Conservation (phyloP, 2,329 filamentous ascomycete species). For the Penicillium occitanis region DNA sequence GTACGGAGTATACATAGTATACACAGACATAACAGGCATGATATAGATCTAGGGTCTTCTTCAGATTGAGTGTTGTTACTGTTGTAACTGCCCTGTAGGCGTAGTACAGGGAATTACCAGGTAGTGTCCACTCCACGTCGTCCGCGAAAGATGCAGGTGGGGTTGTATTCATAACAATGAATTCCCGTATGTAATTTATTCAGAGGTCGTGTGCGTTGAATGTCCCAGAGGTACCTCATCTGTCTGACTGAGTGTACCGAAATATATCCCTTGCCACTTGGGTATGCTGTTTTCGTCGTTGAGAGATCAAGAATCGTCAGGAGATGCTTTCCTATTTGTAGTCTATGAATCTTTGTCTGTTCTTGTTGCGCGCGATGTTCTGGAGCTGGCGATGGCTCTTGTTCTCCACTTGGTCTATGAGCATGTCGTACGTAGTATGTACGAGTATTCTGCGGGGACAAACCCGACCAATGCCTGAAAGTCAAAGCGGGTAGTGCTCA, state of each 20-base stretch:
- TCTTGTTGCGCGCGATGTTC: neutral
- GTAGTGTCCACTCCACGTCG: neutral
- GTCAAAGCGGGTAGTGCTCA: neutral
- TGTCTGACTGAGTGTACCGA: neutral
- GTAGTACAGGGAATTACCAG: neutral
- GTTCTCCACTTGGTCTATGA: conserved; percentile 1
- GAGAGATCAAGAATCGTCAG: neutral
- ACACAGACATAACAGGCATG: neutral
- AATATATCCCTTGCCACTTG: neutral
- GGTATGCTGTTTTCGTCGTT: neutral
- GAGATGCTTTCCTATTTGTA: neutral
- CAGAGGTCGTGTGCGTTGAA: neutral
- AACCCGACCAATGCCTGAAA: neutral
- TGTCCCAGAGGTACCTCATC: neutral
- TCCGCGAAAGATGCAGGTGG: conserved; percentile 5
- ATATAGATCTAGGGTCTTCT: neutral
- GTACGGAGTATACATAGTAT: neutral
- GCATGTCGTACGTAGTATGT: neutral
- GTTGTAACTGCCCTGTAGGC: neutral
- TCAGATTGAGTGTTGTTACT: neutral
- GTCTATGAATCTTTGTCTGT: neutral
- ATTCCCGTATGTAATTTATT: neutral
- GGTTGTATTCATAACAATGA: conserved; percentile 9
- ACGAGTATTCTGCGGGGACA: neutral
- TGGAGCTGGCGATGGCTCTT: conserved; percentile 2